Base-by-base conservation (phyloP, 768 basidiomycete species). In the Kwoniella mangroviensis region DNA sequence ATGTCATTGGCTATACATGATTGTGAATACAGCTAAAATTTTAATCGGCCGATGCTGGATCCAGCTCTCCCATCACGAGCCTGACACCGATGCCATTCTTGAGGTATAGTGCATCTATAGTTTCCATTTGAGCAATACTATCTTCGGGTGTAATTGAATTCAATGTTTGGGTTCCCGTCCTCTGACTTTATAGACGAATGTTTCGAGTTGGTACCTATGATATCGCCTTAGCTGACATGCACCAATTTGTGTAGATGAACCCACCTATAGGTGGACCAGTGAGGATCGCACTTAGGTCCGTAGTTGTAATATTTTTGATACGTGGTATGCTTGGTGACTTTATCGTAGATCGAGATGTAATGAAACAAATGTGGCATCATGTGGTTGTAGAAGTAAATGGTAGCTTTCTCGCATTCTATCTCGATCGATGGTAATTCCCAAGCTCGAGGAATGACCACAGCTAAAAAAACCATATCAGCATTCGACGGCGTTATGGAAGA, bases 251-350 rank as follows among this genome's bases (percentile, higher is more conserved):
- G 54, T 17, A 12, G 3, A 17, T 24, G 13, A 10, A 42, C 64
- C 4, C 24, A 65, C 64, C 64, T 65, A 49, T 65, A 65, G 21
- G 64, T 65, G 19, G 53, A 55, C 64, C 64, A 65, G 41, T 65
- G 55, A 26, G 55, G 34, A 13, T 65, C 64, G 4, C 64, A 65
- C 55, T 65, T 65, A 4, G 64, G 64, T 12, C 64, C 64, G n/a
- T 56, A 65, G 21, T 65, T 65, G 54, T 65, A 65, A n/a, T 65
- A 54, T 22, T 65, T 65, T 13, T 65, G 64, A 45, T 65, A 65
- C 1, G 64, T 65, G 4, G 55, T 57, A 40, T 65, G 64, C 42
- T 57, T 57, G 4, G 64, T 65, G 54, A 65, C 42, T n/a, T 65
- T 65, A 13, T 65, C 64, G 34, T 45, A 53, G 41, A 65, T 65